A percentile compares a stretch with the other conserved stretches of the same genome.
These are phyloP conservation scores for Xanthoconium separans DNA, from an alignment of 1,284 basidiomycete species.

Conservation along the genomic window DNA sequence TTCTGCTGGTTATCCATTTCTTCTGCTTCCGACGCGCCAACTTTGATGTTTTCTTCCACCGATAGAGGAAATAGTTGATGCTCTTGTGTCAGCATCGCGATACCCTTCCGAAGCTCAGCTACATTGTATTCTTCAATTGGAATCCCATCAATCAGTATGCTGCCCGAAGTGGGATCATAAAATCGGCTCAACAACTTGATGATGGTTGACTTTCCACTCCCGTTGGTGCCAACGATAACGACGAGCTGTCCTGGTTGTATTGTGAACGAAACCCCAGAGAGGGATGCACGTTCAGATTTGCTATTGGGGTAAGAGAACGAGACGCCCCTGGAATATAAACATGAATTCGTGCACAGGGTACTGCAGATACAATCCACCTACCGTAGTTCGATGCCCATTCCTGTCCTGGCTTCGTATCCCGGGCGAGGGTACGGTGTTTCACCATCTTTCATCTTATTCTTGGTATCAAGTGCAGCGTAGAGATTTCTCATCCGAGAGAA, in stretches of 20 bases:
- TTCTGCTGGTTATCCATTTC: conserved; percentile 26
- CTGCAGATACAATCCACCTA: conserved; percentile 6
- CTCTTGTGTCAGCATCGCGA: conserved; percentile 84
- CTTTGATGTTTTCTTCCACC: conserved; percentile 80
- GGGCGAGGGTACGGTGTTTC: conserved; percentile 19
- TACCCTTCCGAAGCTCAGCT: conserved; percentile 69
- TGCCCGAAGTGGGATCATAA: conserved; percentile 73
- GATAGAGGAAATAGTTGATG: conserved; percentile 84
- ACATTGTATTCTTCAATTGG: conserved; percentile 60
- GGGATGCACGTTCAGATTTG: conserved; percentile 38
- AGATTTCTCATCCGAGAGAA: conserved; percentile 20
- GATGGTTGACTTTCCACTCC: conserved; percentile 87
- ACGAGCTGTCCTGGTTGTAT: conserved; percentile 48
- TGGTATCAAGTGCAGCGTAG: conserved; percentile 16
- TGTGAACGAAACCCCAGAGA: conserved; percentile 41
- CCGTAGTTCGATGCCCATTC: conserved; percentile 39
- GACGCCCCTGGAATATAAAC: conserved; percentile 35
- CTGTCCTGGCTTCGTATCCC: conserved; percentile 19
- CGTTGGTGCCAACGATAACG: conserved; percentile 79
- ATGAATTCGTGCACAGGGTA: neutral
- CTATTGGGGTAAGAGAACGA: conserved; percentile 47
- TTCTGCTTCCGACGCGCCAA: conserved; percentile 38
- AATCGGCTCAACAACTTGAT: conserved; percentile 80
- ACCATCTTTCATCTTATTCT: conserved; percentile 27
- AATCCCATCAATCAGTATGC: conserved; percentile 55